Evolutionary conservation across 2,329 filamentous ascomycete species (phyloP), one percentile per base, ranked within the genome.

Genomic region (Mycocentrospora acerina): DNA sequence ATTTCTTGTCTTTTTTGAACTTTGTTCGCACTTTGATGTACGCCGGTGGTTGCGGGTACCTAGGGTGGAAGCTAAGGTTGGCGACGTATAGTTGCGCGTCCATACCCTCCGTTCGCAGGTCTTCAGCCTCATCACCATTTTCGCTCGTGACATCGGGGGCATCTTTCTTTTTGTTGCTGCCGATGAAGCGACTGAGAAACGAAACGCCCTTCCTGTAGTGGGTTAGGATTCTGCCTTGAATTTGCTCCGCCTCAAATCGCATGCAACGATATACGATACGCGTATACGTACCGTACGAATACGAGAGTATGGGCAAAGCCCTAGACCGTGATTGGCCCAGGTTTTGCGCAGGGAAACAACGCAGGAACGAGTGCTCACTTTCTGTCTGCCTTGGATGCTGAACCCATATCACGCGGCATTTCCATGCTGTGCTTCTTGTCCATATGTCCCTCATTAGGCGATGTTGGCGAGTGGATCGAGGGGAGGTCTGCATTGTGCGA

Each of bases 1-100:
- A 96, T 37, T 91, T 86, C 53, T 82, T 83, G 15, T 78, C 74
- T 59, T 86, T 90, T 68, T 95, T 95, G 67, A 90, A 82, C 60
- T 88, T 83, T 2, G 85, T 73, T 48, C 85, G 82, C 43, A 95
- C 85, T 50, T 89, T 88, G 57, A 97, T 93, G 60, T 97, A 97
- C 17, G 88, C 82, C 2, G 90, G 89, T 3, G 91, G 90, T 37
- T 90, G 88, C 50, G 93, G 93, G 60, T 94, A 85, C 46, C 85
- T 82, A 7, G 93, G 91, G 39, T 89, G 88, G 66, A 85, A 97
- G 42, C 89, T 85, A 37, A 77, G 67, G 17, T 80, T 79, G 35
- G 81, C 86, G 58, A 88, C 78, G 65, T 95, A 91, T 43, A 90
- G 83, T 54, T 86, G 81, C 24, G 89, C 87, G 67, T 94, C 85